Conservation (phyloP, 768 basidiomycete species). For the Boletus reticuloceps region DNA sequence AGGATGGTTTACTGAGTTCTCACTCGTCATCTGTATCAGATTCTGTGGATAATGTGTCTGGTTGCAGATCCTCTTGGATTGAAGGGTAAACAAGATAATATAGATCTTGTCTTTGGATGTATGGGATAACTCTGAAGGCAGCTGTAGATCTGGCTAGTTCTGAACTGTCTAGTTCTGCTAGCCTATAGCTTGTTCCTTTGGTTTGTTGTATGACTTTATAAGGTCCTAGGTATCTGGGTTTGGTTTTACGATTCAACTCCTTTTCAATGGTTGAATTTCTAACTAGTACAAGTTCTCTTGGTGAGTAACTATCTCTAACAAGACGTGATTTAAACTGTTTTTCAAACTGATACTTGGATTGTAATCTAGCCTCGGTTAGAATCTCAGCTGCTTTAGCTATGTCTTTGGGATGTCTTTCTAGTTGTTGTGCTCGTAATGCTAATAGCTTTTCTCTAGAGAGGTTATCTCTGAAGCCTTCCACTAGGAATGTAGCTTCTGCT, state of each 20-base stretch:
- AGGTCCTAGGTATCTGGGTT: background rate
- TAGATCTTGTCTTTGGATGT: background rate
- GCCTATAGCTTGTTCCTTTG: background rate
- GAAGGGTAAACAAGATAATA: too few species aligned
- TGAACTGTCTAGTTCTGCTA: background rate
- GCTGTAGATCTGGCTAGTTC: background rate
- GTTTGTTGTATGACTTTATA: background rate
- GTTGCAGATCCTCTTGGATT: too few species aligned
- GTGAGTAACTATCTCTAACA: background rate
- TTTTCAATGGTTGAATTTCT: background rate
- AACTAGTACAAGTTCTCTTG: background rate
- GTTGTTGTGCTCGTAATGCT: background rate
- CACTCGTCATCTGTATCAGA: too few species aligned
- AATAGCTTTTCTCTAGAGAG: background rate
- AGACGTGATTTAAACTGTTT: background rate
- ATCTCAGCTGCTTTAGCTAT: background rate
- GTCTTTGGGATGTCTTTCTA: background rate
- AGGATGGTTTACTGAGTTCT: too few species aligned
- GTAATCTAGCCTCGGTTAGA: background rate
- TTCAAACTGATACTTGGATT: background rate
- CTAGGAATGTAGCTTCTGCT: background rate
- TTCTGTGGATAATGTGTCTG: too few species aligned
- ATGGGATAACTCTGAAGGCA: background rate
- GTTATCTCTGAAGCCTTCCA: background rate
- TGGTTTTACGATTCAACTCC: background rate